Conservation (phyloP, 805 yeast genomes). For the Saccharomycopsis lassenensis region DNA sequence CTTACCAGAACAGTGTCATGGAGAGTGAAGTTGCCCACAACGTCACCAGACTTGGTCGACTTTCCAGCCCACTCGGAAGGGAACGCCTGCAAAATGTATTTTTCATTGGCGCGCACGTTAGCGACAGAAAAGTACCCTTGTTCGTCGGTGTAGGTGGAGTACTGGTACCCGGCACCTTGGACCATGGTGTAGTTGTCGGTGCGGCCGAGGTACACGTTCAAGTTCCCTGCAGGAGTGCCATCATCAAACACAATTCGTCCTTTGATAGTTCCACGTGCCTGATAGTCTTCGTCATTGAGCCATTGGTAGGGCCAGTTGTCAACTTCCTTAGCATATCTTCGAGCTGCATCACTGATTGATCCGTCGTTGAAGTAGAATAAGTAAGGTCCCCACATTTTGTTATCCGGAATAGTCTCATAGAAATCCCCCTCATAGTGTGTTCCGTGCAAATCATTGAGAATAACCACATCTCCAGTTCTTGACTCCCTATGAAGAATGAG, state of each 20-base stretch:
- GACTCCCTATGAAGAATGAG: not conserved
- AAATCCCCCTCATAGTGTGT: conserved; percentile 1
- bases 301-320: conserved; percentile 1
- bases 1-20: no score
- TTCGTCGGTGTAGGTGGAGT: not conserved
- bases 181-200: conserved; percentile 1
- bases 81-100: no score
- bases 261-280: not conserved
- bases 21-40: no score
- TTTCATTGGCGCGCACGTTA: not conserved
- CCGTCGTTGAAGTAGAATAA: not conserved
- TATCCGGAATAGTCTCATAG: not conserved
- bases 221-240: not conserved
- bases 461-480: not conserved
- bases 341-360: not conserved
- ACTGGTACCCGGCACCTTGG: conserved; percentile 2
- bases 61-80: no score
- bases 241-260: no score
- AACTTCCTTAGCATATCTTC: not conserved
- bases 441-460: not conserved
- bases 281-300: not conserved
- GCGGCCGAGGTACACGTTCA: not conserved
- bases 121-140: not conserved
- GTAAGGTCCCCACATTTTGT: conserved; percentile 1
- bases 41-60: no score